A percentile compares a stretch with the other conserved stretches of the same genome.
Conservation (phyloP, 108 stramenopile species). For the Pseudonitzschia delicatissima region DNA sequence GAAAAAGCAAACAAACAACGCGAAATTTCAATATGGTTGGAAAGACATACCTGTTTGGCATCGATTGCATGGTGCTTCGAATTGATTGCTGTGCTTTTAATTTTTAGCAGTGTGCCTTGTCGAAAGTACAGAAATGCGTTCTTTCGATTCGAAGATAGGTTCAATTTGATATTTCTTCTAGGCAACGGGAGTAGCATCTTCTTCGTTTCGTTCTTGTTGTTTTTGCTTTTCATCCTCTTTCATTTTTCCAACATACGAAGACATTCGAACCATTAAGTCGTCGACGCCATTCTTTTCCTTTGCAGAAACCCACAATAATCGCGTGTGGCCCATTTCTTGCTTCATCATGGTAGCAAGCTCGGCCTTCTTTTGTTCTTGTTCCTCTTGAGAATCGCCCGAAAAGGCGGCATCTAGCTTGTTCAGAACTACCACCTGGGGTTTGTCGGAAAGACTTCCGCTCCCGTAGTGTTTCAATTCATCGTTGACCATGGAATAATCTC, state of each 20-base stretch:
- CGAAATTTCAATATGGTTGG: no score
- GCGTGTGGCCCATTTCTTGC: constrained; percentile 61
- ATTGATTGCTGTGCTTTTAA: no score
- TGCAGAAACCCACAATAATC: constrained; percentile 80
- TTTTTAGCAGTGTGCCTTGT: no score
- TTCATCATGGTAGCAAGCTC: constrained; percentile 33
- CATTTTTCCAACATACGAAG: constrained; percentile 67
- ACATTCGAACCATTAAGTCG: constrained; percentile 66
- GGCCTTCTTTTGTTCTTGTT: constrained; percentile 27
- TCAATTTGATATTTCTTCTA: no score
- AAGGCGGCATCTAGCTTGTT: constrained; percentile 90
- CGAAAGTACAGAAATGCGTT: no score
- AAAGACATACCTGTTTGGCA: no score
- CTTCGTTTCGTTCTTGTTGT: not conserved
- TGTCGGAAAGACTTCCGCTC: constrained; percentile 77
- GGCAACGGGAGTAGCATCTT: not conserved
- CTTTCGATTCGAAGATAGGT: no score
- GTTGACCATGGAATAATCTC: constrained; percentile 91
- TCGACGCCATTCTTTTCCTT: constrained; percentile 76
- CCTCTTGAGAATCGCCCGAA: constrained; percentile 44
- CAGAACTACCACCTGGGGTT: constrained; percentile 93
- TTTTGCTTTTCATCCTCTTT: constrained; percentile 29
- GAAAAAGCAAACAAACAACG: not conserved
- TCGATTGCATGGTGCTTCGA: no score
- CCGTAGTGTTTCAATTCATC: constrained; percentile 86